phyloP scores from a whole-genome alignment of 148 eudicot genomes.

The Fagopyrum tataricum region DNA sequence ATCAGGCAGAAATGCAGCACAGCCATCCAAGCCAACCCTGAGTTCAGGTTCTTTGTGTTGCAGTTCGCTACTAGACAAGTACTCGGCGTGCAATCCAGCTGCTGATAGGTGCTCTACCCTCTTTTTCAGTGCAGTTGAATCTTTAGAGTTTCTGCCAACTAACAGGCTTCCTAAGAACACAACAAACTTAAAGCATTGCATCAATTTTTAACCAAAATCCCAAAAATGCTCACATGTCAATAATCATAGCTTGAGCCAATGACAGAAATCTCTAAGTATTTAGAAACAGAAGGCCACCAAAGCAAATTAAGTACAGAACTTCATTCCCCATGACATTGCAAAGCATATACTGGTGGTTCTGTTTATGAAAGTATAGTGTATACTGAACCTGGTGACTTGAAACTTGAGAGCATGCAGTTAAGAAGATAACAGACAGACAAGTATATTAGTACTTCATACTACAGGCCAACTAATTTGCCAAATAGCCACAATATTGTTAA shows the following conservation, averaged over 20 bases:
- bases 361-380: not conserved
- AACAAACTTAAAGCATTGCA: not conserved
- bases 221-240: not conserved
- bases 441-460: no score
- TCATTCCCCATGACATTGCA: not conserved
- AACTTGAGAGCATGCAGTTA: no score
- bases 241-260: not conserved
- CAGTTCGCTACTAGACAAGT: slow-evolving; percentile 47
- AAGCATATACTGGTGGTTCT: not conserved
- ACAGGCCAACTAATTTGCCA: no score
- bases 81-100: slow-evolving; percentile 66
- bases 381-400: no score
- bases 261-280: no score
- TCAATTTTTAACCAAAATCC: not conserved
- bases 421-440: no score
- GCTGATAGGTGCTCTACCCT: slow-evolving; percentile 45
- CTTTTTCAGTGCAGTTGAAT: slow-evolving; percentile 37
- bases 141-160: slow-evolving; percentile 56
- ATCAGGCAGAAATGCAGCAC: slow-evolving; percentile 75
- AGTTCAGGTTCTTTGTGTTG: slow-evolving; percentile 63
- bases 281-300: not conserved
- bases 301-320: not conserved
- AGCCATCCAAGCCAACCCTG: slow-evolving; percentile 42
- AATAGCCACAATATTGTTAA: no score
- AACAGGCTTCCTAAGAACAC: slow-evolving; percentile 69